Evolutionary conservation across 2,329 filamentous ascomycete genomes (phyloP).

Genomic region (Penicillium expansum): DNA sequence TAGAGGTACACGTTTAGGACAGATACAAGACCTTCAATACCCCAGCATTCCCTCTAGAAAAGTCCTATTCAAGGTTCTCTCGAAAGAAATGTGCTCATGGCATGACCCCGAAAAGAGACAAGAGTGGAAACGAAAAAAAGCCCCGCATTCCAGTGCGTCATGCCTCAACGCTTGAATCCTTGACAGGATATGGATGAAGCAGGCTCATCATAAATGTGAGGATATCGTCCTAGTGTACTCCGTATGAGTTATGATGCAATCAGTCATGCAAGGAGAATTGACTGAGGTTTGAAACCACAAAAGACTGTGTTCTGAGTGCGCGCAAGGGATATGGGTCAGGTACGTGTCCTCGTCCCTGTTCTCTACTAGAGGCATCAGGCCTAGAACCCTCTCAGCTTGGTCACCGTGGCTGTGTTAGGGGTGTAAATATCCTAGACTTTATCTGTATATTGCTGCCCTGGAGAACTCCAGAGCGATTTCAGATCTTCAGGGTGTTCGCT

Average conservation of each 20-base stretch:
- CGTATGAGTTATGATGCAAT: slow-evolving; percentile 17
- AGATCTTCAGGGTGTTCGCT: not conserved
- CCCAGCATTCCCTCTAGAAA: not conserved
- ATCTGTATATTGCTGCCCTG: not conserved
- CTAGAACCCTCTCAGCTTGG: not conserved
- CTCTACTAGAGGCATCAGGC: not conserved
- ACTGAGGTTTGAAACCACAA: slow-evolving; percentile 9
- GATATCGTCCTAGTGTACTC: not conserved
- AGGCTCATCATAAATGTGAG: not conserved
- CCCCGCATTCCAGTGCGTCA: slow-evolving; percentile 12
- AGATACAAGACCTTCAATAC: not conserved
- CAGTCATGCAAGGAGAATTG: slow-evolving; percentile 17
- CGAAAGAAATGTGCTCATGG: not conserved
- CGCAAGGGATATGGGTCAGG: slow-evolving; percentile 27
- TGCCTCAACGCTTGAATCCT: not conserved
- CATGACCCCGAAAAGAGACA: not conserved
- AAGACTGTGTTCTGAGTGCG: slow-evolving; percentile 8
- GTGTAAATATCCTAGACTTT: not conserved
- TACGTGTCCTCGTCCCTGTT: slow-evolving; percentile 17
- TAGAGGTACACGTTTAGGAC: not conserved
- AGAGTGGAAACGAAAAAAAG: slow-evolving; percentile 8
- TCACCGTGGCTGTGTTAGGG: not conserved
- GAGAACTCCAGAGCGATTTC: not conserved
- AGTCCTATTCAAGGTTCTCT: not conserved
- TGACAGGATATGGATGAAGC: not conserved